These are phyloP conservation scores for Globisporangium iwayamae DNA, from an alignment of 352 stramenopile species.

Conservation along the genomic window DNA sequence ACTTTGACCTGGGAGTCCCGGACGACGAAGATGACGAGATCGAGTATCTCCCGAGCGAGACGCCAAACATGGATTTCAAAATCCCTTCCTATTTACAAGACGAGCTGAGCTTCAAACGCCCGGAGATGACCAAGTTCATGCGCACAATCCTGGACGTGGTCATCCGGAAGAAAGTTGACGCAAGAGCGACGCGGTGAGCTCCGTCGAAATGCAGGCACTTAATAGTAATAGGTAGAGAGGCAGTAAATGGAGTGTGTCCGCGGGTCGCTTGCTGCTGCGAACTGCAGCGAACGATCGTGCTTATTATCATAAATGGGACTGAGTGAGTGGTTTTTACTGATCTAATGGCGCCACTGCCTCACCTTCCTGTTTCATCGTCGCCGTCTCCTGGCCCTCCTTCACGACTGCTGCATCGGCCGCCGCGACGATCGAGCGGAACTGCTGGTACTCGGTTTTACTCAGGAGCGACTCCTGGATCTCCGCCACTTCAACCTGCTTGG, in stretches of 20 bases:
- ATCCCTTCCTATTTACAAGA: conserved; percentile 77
- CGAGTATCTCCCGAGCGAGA: conserved; percentile 74
- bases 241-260: conserved; percentile 4
- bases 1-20: conserved; percentile 76
- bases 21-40: conserved; percentile 62
- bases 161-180: conserved; percentile 63
- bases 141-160: conserved; percentile 76
- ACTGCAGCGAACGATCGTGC: not conserved
- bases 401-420: not conserved
- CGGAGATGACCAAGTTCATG: conserved; percentile 84
- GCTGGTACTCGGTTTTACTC: conserved; percentile 73
- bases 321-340: not conserved
- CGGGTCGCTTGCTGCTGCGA: not conserved
- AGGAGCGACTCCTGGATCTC: conserved; percentile 83
- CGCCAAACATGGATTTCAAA: conserved; percentile 43
- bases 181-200: conserved; percentile 15
- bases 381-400: not conserved
- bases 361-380: conserved; percentile 1
- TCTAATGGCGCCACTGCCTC: conserved; percentile 5
- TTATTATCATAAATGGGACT: conserved; percentile 14
- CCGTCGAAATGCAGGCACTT: not conserved
- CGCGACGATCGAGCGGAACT: conserved; percentile 49
- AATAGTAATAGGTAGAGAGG: conserved; percentile 16
- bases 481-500: conserved; percentile 70
- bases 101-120: conserved; percentile 76